phyloP scores from a whole-genome alignment of 495 filamentous ascomycete species.

The Pyronema omphalodes region DNA sequence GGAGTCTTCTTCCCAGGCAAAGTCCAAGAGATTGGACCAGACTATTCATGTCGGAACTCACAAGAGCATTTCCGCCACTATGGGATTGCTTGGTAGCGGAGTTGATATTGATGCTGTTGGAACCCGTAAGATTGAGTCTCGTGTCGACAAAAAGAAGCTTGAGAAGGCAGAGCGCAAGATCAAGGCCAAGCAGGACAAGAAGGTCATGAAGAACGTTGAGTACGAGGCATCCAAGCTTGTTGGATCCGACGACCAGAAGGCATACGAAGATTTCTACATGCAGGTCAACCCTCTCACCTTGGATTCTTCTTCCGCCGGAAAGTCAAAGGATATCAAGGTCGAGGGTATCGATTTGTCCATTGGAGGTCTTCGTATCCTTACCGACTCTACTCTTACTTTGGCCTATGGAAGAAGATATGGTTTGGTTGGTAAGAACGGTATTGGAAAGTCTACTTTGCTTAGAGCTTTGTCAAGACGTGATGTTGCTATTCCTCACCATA shows the following conservation, averaged over 20 bases:
- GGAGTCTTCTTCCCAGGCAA: conserved; percentile 45
- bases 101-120: conserved; percentile 92
- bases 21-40: conserved; percentile 76
- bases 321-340: conserved; percentile 99
- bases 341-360: conserved; percentile 91
- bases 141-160: conserved; percentile 96
- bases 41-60: conserved; percentile 88
- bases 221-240: conserved; percentile 90
- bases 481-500: conserved; percentile 82
- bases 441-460: conserved; percentile 92
- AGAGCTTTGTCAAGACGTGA: conserved; percentile 85
- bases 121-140: conserved; percentile 80
- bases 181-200: conserved; percentile 94
- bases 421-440: conserved; percentile 97
- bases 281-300: conserved; percentile 89
- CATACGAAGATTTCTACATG: conserved; percentile 99
- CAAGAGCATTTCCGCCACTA: conserved; percentile 83
- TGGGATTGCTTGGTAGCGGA: conserved; percentile 63
- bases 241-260: conserved; percentile 64
- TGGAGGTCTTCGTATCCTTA: conserved; percentile 70
- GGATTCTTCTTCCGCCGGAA: conserved; percentile 33
- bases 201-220: conserved; percentile 90
- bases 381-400: conserved; percentile 73
- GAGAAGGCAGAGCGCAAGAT: conserved; percentile 98
- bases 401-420: conserved; percentile 90